Percentiles rank a stretch among this genome's conserved stretches.
Evolutionary conservation across 2,329 filamentous ascomycete species (phyloP).

Genomic region (Volutella citrinella): DNA sequence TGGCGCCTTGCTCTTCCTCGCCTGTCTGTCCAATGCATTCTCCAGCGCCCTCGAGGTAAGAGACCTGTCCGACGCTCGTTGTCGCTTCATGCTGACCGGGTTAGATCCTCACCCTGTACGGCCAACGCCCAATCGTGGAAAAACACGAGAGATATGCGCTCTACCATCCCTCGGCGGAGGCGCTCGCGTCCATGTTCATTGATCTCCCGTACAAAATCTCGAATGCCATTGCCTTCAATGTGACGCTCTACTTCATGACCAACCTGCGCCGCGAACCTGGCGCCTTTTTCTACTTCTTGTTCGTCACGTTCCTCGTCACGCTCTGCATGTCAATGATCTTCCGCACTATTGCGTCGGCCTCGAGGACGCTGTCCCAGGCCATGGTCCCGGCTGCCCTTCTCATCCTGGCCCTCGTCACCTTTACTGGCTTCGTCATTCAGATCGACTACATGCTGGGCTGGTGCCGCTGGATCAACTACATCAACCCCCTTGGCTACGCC

Average conservation of each 20-base stretch:
- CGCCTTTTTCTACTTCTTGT: slow-evolving; percentile 44
- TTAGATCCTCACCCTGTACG: slow-evolving; percentile 28
- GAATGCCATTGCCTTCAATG: slow-evolving; percentile 37
- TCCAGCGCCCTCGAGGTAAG: not conserved
- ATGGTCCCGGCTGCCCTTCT: slow-evolving; percentile 38
- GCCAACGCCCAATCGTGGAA: slow-evolving; percentile 31
- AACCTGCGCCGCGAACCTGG: slow-evolving; percentile 41
- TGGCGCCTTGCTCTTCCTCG: not conserved
- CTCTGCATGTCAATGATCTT: slow-evolving; percentile 43
- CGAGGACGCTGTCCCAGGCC: slow-evolving; percentile 50
- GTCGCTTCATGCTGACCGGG: slow-evolving; percentile 22
- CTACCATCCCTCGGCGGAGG: slow-evolving; percentile 32
- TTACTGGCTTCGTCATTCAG: slow-evolving; percentile 47
- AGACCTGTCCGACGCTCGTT: not conserved
- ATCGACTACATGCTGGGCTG: slow-evolving; percentile 54
- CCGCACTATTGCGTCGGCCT: slow-evolving; percentile 32
- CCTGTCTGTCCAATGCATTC: slow-evolving; percentile 1
- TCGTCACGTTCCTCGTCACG: slow-evolving; percentile 39
- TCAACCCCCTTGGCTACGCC: slow-evolving; percentile 49
- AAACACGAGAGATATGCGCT: slow-evolving; percentile 34
- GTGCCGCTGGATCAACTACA: slow-evolving; percentile 64
- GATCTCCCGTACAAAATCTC: slow-evolving; percentile 39
- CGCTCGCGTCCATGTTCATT: slow-evolving; percentile 31
- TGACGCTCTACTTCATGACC: slow-evolving; percentile 48
- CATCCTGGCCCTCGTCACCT: slow-evolving; percentile 24